phyloP scores from a whole-genome alignment of 768 basidiomycete species.

The Trametes cubensis region DNA sequence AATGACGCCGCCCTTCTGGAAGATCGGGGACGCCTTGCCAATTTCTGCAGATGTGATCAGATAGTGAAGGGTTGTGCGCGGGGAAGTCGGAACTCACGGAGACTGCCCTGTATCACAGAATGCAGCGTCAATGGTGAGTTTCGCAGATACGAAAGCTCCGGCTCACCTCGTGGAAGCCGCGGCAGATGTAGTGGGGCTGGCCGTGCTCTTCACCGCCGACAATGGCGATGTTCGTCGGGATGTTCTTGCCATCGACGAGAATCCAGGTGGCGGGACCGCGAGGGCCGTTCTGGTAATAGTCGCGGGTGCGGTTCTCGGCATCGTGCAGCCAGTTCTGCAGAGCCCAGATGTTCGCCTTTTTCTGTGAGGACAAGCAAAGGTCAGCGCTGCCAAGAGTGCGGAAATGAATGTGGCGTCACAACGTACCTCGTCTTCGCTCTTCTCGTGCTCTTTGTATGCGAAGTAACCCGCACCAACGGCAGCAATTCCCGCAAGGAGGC shows the following conservation, averaged over 20 bases:
- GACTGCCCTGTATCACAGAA: slow-evolving; percentile 46
- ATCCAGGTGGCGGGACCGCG: slow-evolving; percentile 62
- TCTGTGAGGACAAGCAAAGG: slow-evolving; percentile 37
- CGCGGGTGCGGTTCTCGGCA: slow-evolving; percentile 54
- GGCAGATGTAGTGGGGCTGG: slow-evolving; percentile 56
- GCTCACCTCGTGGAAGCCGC: slow-evolving; percentile 61
- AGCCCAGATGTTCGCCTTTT: slow-evolving; percentile 54
- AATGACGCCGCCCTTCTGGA: slow-evolving; percentile 64
- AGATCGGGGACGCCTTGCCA: slow-evolving; percentile 62
- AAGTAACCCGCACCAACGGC: slow-evolving; percentile 51
- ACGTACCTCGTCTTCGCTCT: slow-evolving; percentile 60
- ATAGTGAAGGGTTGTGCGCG: slow-evolving; percentile 15
- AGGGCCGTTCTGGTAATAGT: slow-evolving; percentile 48
- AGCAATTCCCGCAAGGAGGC: slow-evolving; percentile 57
- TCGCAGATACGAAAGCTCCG: slow-evolving; percentile 1
- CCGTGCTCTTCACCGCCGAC: slow-evolving; percentile 57
- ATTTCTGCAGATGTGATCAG: slow-evolving; percentile 47
- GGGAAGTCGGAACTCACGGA: slow-evolving; percentile 44
- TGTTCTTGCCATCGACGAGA: slow-evolving; percentile 56
- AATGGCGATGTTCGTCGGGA: slow-evolving; percentile 60
- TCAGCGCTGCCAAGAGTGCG: slow-evolving; percentile 1
- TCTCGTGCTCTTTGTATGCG: slow-evolving; percentile 58
- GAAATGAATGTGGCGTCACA: background rate
- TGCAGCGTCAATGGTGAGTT: background rate
- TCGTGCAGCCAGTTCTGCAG: slow-evolving; percentile 57